Evolutionary conservation across 768 basidiomycete species (phyloP).

Genomic region (Pulveroboletus sp.): DNA sequence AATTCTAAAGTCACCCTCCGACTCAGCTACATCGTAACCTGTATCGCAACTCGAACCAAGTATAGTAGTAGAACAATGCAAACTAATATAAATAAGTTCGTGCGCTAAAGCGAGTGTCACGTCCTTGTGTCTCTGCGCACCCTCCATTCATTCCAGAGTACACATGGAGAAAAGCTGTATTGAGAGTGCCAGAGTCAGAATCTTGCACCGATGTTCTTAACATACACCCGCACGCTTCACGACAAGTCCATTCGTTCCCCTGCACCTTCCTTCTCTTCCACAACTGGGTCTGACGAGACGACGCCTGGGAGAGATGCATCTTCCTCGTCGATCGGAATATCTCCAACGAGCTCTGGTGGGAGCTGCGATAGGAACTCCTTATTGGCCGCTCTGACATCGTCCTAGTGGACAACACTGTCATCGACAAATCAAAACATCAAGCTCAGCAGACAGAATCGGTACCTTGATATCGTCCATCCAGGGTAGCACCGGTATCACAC

Average conservation of each 20-base stretch:
- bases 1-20: too few relatives aligned
- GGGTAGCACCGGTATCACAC: conserved; percentile 10
- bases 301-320: background rate
- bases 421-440: background rate
- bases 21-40: too few relatives aligned
- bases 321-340: conserved; percentile 18
- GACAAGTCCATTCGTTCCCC: conserved; percentile 18
- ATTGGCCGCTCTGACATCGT: conserved; percentile 36
- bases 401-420: conserved; percentile 7
- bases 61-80: too few relatives aligned
- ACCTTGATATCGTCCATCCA: conserved; percentile 32
- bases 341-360: conserved; percentile 26
- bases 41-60: too few relatives aligned
- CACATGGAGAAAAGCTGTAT: background rate
- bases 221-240: background rate
- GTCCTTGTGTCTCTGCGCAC: background rate
- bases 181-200: too few relatives aligned
- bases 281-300: background rate
- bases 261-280: background rate
- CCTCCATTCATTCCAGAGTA: background rate
- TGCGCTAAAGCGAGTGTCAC: background rate
- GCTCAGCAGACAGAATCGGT: background rate
- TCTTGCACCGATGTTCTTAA: background rate
- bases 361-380: conserved; percentile 33
- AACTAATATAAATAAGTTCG: too few relatives aligned